Conservation (phyloP, 1,139 yeast species). For the Geotrichum bryndzae region DNA sequence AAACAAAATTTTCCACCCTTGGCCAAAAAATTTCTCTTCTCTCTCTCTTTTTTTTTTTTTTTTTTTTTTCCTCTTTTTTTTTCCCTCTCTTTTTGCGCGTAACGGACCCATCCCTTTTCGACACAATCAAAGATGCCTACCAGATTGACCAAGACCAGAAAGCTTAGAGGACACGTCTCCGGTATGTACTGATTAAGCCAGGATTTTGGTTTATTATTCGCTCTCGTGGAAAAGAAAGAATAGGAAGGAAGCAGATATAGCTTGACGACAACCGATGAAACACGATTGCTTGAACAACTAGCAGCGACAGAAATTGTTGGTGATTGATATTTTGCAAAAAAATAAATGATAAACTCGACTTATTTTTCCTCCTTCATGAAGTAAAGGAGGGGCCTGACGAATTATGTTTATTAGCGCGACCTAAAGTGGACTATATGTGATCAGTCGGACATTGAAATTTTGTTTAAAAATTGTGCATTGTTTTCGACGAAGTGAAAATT, state of each 20-base stretch:
- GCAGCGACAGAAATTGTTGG: not conserved
- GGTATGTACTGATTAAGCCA: slow-evolving; percentile 41
- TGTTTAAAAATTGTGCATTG: no score
- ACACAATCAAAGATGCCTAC: slow-evolving; percentile 40
- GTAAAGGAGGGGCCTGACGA: no score
- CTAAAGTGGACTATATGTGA: no score
- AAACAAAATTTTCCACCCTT: slow-evolving; percentile 1
- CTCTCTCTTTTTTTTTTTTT: slow-evolving; percentile 1
- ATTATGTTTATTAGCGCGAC: no score
- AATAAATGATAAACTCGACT: no score
- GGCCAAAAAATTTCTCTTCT: not conserved
- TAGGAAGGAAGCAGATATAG: not conserved
- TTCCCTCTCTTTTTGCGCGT: not conserved
- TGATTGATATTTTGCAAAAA: no score
- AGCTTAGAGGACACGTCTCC: slow-evolving; percentile 99
- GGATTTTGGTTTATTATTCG: slow-evolving; percentile 29
- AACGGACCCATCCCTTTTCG: slow-evolving; percentile 12
- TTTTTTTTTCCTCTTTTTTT: slow-evolving; percentile 1
- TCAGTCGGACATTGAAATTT: no score
- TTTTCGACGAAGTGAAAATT: not conserved
- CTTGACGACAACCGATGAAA: no score
- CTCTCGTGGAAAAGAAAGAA: slow-evolving; percentile 32
- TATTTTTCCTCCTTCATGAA: no score
- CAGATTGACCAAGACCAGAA: slow-evolving; percentile 99
- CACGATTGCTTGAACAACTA: not conserved